Evolutionary conservation across 768 basidiomycete genomes (phyloP), one percentile per base, ranked within the genome.

Genomic region (Suillus lakei): DNA sequence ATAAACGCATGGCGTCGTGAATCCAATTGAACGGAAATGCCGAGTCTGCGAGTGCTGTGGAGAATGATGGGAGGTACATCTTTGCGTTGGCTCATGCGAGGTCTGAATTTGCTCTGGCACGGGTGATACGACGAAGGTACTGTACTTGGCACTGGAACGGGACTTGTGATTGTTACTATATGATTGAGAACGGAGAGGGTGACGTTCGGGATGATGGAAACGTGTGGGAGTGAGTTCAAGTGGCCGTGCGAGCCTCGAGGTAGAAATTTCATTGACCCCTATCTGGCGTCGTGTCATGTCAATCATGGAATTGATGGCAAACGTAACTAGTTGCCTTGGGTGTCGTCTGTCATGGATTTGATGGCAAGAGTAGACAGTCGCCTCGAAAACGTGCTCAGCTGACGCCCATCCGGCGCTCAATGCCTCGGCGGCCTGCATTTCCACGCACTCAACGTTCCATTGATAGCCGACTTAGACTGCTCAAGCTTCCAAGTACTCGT

Each of bases 1-100:
- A 53, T 30, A 78, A 77, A 38, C 73, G 71, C 80, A 83, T 82
- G 26, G 73, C 69, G 65, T 82, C 77, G 61, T 76, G 75, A n/a
- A 84, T 46, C 54, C 68, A 70, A 16, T 58, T 58, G 38, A 58
- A 58, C 6, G 43, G 62, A 21, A 76, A 43, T 21, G 64, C 56
- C 26, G 66, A 72, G 50, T 65, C 69, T 44, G 68, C 63, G 23
- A 64, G 64, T n/a, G 66, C 67, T 7, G 50, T 60, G 32, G 73
- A 64, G 6, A 64, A 53, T 38, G 71, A 60, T 34, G 74, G 74
- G 51, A 74, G 55, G 62, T 68, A 72, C 73, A 74, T 73, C 43
- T 43, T 56, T 41, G 18, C 23, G 18, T 18, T 58, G 36, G 23
- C 23, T 58, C 36, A 38, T 58, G 36, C 16, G 16, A 58, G 32